Evolutionary conservation across 495 filamentous ascomycete genomes (phyloP).

Genomic region (Penicillium roqueforti): DNA sequence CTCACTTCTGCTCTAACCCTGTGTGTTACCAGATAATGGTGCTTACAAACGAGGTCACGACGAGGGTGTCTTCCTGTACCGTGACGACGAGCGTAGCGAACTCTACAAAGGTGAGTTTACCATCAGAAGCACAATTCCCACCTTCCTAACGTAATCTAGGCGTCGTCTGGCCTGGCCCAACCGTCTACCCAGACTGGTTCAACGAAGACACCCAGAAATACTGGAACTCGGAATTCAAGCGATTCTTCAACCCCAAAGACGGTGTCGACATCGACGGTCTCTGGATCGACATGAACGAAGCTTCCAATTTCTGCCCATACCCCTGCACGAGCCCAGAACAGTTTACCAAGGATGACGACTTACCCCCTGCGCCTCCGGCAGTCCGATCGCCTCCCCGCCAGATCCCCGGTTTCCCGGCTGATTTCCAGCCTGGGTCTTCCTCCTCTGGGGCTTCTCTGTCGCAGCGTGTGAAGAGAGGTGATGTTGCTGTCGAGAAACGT

Average conservation of each 20-base stretch:
- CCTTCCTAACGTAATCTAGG: constrained; percentile 24
- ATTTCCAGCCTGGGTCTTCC: constrained; percentile 57
- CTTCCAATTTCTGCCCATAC: constrained; percentile 66
- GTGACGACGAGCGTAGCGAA: constrained; percentile 50
- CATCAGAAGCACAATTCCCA: neutral
- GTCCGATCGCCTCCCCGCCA: constrained; percentile 56
- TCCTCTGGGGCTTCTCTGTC: constrained; percentile 12
- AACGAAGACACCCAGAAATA: constrained; percentile 58
- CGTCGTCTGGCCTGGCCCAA: constrained; percentile 82
- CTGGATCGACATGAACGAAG: constrained; percentile 89
- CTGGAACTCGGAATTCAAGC: constrained; percentile 69
- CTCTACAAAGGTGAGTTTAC: constrained; percentile 55
- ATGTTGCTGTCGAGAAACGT: neutral
- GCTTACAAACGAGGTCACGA: constrained; percentile 60
- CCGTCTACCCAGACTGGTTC: constrained; percentile 86
- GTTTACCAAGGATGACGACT: constrained; percentile 48
- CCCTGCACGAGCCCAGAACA: constrained; percentile 63
- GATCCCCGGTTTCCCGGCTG: constrained; percentile 66
- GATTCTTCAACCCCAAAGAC: constrained; percentile 59
- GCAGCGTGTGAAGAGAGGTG: neutral
- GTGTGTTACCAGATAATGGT: constrained; percentile 48
- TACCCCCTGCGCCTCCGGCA: constrained; percentile 62
- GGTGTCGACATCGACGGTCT: constrained; percentile 82
- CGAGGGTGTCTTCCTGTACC: constrained; percentile 61
- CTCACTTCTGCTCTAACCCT: neutral